Conservation (phyloP, 805 yeast species). For the Zygotorulaspora sp. region DNA sequence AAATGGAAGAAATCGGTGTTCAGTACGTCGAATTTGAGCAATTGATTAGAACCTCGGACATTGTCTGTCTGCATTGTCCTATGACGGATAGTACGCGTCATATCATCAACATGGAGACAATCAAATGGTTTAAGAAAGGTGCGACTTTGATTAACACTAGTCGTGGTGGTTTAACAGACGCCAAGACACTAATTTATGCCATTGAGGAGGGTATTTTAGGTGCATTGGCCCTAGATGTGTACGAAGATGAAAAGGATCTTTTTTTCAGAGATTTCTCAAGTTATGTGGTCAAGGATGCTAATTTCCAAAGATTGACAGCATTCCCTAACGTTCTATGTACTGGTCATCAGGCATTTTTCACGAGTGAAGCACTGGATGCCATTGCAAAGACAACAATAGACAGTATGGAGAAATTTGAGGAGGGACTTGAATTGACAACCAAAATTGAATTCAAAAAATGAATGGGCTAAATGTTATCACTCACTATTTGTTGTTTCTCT, state of each 20-base stretch:
- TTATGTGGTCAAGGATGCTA: neutral
- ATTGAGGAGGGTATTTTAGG: neutral
- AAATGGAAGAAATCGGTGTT: conserved; percentile 57
- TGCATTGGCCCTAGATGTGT: conserved; percentile 1
- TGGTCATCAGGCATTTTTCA: neutral
- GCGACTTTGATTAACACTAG: neutral
- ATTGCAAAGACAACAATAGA: neutral
- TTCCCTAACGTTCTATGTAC: neutral
- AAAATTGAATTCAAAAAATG: no score
- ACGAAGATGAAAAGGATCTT: neutral
- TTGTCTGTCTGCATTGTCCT: conserved; percentile 69
- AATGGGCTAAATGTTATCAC: no score
- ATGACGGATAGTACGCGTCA: conserved; percentile 64
- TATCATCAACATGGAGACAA: conserved; percentile 10
- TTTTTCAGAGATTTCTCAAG: neutral
- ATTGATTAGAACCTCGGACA: conserved; percentile 53
- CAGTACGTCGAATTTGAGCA: conserved; percentile 60
- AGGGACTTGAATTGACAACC: no score
- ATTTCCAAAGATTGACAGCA: neutral
- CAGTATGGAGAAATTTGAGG: neutral
- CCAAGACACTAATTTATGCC: neutral
- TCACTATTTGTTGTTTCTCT: no score
- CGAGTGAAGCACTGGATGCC: neutral
- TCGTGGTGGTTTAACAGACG: neutral
- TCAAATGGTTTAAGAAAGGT: neutral